Percentiles rank a stretch among this genome's conserved stretches.
phyloP scores from a whole-genome alignment of 2,329 filamentous ascomycete species.

The Epichloe festucae region DNA sequence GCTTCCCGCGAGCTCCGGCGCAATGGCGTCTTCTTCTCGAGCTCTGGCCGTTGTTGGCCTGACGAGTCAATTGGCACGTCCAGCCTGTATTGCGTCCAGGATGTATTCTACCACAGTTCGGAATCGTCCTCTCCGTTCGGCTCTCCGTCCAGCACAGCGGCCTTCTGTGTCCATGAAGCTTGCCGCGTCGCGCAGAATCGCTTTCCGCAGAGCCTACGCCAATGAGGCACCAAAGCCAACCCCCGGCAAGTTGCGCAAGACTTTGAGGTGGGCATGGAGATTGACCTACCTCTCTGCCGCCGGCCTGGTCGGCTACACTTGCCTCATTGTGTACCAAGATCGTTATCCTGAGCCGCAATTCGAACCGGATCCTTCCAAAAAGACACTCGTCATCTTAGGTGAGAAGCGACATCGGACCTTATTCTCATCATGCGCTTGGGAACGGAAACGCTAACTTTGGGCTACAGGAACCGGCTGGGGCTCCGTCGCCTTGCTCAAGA shows the following conservation, averaged over 20 bases:
- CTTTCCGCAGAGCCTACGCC: conserved; percentile 35
- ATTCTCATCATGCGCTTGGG: not conserved
- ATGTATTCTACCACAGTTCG: conserved; percentile 21
- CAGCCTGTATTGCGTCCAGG: conserved; percentile 18
- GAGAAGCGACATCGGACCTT: conserved; percentile 17
- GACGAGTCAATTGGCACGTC: conserved; percentile 17
- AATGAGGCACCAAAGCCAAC: conserved; percentile 37
- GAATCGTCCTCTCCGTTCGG: conserved; percentile 10
- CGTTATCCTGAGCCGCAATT: conserved; percentile 71
- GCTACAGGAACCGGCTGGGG: conserved; percentile 83
- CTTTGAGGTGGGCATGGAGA: conserved; percentile 73
- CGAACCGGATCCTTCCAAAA: conserved; percentile 78
- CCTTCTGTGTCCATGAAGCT: conserved; percentile 23
- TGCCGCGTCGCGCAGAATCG: conserved; percentile 23
- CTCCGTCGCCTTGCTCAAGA: conserved; percentile 92
- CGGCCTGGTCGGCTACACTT: conserved; percentile 55
- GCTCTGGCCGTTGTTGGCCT: conserved; percentile 25
- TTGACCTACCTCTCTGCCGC: conserved; percentile 64
- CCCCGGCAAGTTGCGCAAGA: conserved; percentile 48
- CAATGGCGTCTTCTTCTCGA: conserved; percentile 35
- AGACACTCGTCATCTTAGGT: conserved; percentile 94
- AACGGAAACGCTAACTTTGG: conserved; percentile 1
- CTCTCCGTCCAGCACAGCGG: conserved; percentile 12
- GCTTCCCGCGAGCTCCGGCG: conserved; percentile 5
- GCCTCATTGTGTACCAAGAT: conserved; percentile 71